Percentiles rank a stretch among this genome's conserved stretches.
Conservation (phyloP, 257 asterid species). For the Primulina huaijiensis region DNA sequence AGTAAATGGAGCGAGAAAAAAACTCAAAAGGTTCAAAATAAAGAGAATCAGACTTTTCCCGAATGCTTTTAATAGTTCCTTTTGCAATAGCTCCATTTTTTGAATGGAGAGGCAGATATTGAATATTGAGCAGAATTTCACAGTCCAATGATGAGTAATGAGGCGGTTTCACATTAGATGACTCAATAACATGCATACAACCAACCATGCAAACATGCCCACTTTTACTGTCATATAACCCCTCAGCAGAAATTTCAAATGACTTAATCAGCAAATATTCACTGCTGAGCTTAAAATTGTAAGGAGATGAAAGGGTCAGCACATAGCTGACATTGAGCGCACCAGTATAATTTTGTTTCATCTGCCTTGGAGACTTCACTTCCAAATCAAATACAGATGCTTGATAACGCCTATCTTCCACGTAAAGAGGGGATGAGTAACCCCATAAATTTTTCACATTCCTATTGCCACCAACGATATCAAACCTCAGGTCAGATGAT, state of each 20-base stretch:
- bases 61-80: slow-evolving; percentile 73
- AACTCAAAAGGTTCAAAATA: slow-evolving; percentile 67
- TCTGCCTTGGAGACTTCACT: slow-evolving; percentile 29
- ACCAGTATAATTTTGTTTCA: slow-evolving; percentile 33
- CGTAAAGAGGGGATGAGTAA: slow-evolving; percentile 59
- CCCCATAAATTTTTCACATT: slow-evolving; percentile 52
- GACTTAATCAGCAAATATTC: slow-evolving; percentile 36
- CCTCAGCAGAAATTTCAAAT: slow-evolving; percentile 72
- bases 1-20: slow-evolving; percentile 52
- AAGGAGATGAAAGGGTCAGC: slow-evolving; percentile 39
- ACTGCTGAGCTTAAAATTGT: slow-evolving; percentile 48
- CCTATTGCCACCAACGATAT: slow-evolving; percentile 45
- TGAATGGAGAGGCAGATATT: slow-evolving; percentile 49
- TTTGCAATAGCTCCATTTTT: slow-evolving; percentile 37
- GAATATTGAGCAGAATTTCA: slow-evolving; percentile 60
- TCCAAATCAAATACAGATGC: slow-evolving; percentile 17
- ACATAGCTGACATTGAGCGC: slow-evolving; percentile 56
- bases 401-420: slow-evolving; percentile 40
- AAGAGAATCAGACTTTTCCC: slow-evolving; percentile 51
- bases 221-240: slow-evolving; percentile 52
- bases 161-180: slow-evolving; percentile 31
- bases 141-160: slow-evolving; percentile 54
- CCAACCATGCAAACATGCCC: slow-evolving; percentile 92
- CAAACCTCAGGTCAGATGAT: slow-evolving; percentile 73
- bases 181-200: slow-evolving; percentile 53